Evolutionary conservation across 1,284 basidiomycete genomes (phyloP), one percentile per base, ranked within the genome.

Genomic region (Acaromyces ingoldii): DNA sequence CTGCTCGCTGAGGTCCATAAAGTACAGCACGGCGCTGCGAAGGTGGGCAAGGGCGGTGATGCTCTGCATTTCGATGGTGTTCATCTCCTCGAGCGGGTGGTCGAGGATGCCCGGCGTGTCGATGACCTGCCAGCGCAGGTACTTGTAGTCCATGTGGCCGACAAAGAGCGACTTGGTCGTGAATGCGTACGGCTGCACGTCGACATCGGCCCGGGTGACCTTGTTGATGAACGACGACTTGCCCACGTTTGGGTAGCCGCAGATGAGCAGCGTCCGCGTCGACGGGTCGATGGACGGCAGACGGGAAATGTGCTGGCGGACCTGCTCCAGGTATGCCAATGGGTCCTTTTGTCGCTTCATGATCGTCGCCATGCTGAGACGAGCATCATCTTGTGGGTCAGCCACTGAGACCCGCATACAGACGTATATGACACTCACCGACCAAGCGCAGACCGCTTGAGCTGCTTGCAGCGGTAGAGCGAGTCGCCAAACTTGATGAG

Each of bases 321-420:
- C 72, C 52, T 75, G 72, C 60, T 75, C 72, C 34, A 75, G 65
- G 43, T 75, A 75, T 25, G 71, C 71, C 10, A 74, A 63, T 9
- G 72, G 69, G 54, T 75, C 72, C 57, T 75, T 75, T 51, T 75
- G 72, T 13, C 72, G 63, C 44, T 65, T 67, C 67, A 75, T 75
- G 55, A 75, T 72, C 45, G 72, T 75, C 29, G 72, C 72, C 72
- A 75, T 75, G 11, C 39, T 40, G 45, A 4, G 29, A 19, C 2
- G 17, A 4, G 89, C 86, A 78, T 96, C 95, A 77, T 96, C 91
- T 76, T 95, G 95, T 46, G 87, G 88, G 10, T 21, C 2, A 17
- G 19, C 30, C 3, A 46, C 24, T 2, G n/a, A n/a, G n/a, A n/a
- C n/a, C n/a, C n/a, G n/a, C n/a, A n/a, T n/a, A n/a, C n/a, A n/a